Conservation (phyloP, 202 grass and related monocot genomes). For the Schoenoplectus triqueter region DNA sequence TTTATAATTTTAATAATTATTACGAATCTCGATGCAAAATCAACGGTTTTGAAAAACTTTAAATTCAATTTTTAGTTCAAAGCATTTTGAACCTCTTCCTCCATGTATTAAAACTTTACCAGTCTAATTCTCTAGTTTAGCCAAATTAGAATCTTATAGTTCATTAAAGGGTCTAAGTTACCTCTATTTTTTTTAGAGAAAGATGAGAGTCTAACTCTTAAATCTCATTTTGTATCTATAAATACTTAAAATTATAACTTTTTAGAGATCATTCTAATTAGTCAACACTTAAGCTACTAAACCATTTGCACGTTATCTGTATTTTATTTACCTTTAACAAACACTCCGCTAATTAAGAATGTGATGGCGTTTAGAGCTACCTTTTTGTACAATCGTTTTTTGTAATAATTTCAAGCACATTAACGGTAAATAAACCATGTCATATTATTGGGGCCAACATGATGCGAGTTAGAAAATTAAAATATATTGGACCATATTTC, state of each 20-base stretch:
- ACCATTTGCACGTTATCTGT: neutral
- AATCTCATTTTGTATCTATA: too few species aligned
- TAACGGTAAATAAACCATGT: slow-evolving; percentile 3
- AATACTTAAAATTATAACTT: too few species aligned
- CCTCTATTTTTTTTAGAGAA: too few species aligned
- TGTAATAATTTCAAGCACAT: neutral
- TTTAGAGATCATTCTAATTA: too few species aligned
- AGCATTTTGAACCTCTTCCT: too few species aligned
- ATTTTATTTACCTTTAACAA: slow-evolving; percentile 11
- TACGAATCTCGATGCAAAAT: too few species aligned
- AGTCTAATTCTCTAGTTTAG: neutral
- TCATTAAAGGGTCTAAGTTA: slow-evolving; percentile 4
- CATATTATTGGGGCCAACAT: neutral
- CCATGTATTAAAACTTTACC: slow-evolving; percentile 19
- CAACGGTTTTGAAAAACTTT: too few species aligned
- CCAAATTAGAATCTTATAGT: neutral
- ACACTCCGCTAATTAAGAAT: slow-evolving; percentile 15
- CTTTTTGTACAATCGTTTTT: neutral
- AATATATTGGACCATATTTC: slow-evolving; percentile 10
- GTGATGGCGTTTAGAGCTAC: slow-evolving; percentile 10
- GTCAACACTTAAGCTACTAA: neutral
- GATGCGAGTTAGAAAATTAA: slow-evolving; percentile 3
- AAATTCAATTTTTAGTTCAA: too few species aligned
- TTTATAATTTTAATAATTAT: too few species aligned
- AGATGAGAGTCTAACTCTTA: too few species aligned